phyloP scores from a whole-genome alignment of 192 early-diverging fungal species.

The Helicostylum pulchrum region DNA sequence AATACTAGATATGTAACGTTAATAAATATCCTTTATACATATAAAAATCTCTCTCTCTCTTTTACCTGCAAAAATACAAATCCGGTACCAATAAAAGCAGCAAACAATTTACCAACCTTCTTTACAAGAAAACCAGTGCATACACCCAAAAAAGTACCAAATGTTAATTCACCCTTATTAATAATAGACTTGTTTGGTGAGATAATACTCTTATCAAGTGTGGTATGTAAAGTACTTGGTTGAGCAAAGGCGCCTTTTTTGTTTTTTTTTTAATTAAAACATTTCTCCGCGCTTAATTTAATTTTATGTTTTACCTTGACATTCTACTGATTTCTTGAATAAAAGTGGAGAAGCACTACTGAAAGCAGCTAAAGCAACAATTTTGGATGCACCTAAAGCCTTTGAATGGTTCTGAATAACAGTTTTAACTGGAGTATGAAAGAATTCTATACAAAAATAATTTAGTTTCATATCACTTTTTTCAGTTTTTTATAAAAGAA shows the following conservation, averaged over 20 bases:
- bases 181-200: slow-evolving; percentile 23
- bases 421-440: not conserved
- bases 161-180: slow-evolving; percentile 41
- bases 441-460: not conserved
- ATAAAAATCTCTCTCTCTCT: not conserved
- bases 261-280: not conserved
- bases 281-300: too few species aligned
- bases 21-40: not conserved
- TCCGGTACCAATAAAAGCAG: slow-evolving; percentile 39
- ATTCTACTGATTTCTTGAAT: slow-evolving; percentile 16
- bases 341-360: not conserved
- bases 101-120: slow-evolving; percentile 48
- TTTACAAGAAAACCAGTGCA: slow-evolving; percentile 50
- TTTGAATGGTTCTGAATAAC: not conserved
- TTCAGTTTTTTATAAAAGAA: too few species aligned
- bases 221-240: too few species aligned
- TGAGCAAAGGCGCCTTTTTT: not conserved
- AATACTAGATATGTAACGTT: slow-evolving; percentile 16
- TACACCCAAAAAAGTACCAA: slow-evolving; percentile 45
- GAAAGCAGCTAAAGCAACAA: not conserved
- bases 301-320: slow-evolving; percentile 18
- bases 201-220: not conserved
- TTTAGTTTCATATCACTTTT: too few species aligned
- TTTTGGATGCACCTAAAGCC: not conserved
- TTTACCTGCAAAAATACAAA: slow-evolving; percentile 46